phyloP scores from a whole-genome alignment of 1,139 yeast genomes.

The Yamadazyma buinensis region DNA sequence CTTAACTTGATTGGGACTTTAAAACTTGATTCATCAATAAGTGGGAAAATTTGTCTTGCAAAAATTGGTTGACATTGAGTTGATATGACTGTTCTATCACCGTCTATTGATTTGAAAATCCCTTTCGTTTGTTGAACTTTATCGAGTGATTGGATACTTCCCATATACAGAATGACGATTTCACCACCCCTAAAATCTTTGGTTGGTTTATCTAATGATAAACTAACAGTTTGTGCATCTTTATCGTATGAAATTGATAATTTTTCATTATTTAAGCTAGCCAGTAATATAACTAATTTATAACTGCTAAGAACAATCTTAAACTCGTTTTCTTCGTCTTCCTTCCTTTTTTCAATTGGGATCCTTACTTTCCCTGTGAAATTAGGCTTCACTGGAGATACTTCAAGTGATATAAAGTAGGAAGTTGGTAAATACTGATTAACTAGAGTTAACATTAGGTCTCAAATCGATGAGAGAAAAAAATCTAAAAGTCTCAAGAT shows the following conservation, averaged over 20 bases:
- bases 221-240: constrained; percentile 4
- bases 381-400: constrained; percentile 12
- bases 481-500: neutral
- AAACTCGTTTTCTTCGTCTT: constrained; percentile 2
- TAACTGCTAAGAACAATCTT: constrained; percentile 8
- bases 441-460: constrained; percentile 2
- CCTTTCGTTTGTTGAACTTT: constrained; percentile 6
- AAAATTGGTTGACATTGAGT: constrained; percentile 71
- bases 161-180: constrained; percentile 4
- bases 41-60: constrained; percentile 60
- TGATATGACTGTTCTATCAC: constrained; percentile 50
- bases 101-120: constrained; percentile 18
- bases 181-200: neutral
- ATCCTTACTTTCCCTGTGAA: constrained; percentile 7
- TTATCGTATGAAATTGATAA: constrained; percentile 7
- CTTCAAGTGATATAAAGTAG: constrained; percentile 8
- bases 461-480: neutral
- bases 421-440: constrained; percentile 10
- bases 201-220: neutral
- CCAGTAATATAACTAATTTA: constrained; percentile 12
- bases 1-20: constrained; percentile 51
- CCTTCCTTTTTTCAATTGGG: neutral
- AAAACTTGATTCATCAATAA: constrained; percentile 56
- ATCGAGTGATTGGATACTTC: constrained; percentile 4
- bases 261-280: constrained; percentile 7